A percentile compares a stretch with the other conserved stretches of the same genome.
Conservation (phyloP, 106 monocot species). For the Iris macrosiphon region DNA sequence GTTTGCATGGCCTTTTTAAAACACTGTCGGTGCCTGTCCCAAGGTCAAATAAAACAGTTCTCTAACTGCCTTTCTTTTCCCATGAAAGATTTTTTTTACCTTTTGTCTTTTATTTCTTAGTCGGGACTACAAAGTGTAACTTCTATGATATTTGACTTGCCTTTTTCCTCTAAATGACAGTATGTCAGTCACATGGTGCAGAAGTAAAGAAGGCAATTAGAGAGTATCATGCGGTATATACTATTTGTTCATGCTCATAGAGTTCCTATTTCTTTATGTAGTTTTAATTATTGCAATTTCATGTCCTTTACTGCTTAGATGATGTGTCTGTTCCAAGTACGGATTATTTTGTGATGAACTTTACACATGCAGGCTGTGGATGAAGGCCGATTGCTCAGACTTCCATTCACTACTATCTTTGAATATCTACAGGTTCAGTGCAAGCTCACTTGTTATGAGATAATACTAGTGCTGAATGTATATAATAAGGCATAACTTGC, state of each 20-base stretch:
- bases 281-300: background rate
- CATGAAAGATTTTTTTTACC: too few relatives aligned
- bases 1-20: too few relatives aligned
- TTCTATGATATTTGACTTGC: background rate
- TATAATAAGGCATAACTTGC: too few relatives aligned
- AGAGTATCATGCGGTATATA: conserved; percentile 61
- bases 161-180: conserved; percentile 31
- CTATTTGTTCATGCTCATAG: background rate
- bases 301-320: background rate
- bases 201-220: conserved; percentile 64
- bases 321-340: background rate
- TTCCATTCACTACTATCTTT: conserved; percentile 94
- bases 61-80: too few relatives aligned
- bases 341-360: background rate
- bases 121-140: too few relatives aligned
- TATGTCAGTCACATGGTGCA: conserved; percentile 42
- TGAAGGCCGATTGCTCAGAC: conserved; percentile 58
- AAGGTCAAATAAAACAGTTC: too few relatives aligned
- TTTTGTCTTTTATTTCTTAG: too few relatives aligned
- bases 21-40: too few relatives aligned
- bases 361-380: conserved; percentile 59
- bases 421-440: conserved; percentile 89
- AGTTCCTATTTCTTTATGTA: background rate
- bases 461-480: background rate
- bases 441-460: background rate